Base-by-base conservation (phyloP, 345 rosid species). In the Linum usitatissimum region DNA sequence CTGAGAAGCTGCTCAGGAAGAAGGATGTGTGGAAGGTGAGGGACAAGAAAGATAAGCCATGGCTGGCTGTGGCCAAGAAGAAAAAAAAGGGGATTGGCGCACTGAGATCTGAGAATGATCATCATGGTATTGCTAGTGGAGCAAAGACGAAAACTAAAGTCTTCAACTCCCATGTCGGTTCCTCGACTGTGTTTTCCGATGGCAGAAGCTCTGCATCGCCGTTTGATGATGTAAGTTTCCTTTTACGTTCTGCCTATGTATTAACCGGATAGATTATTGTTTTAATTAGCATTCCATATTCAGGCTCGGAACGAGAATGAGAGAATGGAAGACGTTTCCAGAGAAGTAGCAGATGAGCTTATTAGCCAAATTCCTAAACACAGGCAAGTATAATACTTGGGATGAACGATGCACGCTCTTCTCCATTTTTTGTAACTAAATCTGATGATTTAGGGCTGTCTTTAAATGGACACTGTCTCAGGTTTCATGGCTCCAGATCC, bases 21-120 rank as follows among this genome's bases (percentile, higher is more conserved):
- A 81, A 81, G 63, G 86, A 83, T 53, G 82, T 81, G 19, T 92
- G 97, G 97, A 92, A 87, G 76, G 88, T 84, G 39, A 78, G 82
- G 70, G 95, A 89, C 30, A 87, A 82, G 85, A 87, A 81, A 60
- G 93, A 86, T 2, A 87, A 83, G 66, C 77, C 89, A 1, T 75
- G 78, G 40, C 53, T 61, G 53, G 45, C 55, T 14, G 56, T 17
- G 8, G 3, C 56, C 18, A 72, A 80, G 23, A 83, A 76, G 85
- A 87, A 78, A 83, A 89, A 87, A 86, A 81, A 83, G 70, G 73
- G 73, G 65, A 77, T 69, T 55, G 71, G 54, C 0, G 21, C 18
- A 8, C 63, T 45, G 42, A 83, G 21, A 19, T 59, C 57, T 20
- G 56, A 20, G 3, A 53, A 4, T 34, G 8, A 34, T 18, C 34